Base-by-base conservation (phyloP, 257 asterid genomes). In the Paraleonurus japonicus region DNA sequence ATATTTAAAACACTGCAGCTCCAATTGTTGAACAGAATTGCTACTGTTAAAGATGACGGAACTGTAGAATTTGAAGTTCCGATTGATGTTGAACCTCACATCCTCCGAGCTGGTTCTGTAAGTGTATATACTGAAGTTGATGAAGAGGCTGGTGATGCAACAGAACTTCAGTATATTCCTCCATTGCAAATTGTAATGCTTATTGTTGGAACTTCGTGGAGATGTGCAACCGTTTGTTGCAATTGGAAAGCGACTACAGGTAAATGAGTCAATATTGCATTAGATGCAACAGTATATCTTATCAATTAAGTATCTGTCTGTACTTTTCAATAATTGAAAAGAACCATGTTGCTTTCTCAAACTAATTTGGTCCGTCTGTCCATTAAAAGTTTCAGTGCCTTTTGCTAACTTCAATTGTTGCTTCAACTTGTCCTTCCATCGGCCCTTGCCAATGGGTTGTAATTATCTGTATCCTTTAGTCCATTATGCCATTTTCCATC, bases 161-260 rank as follows among this genome's bases (percentile, higher is more conserved):
- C 76, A 70, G 95, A 89, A 62, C 81, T 86, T 74, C 90, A 84
- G 43, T 73, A 89, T 77, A 84, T 94, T 79, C 96, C 91, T 39
- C 95, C 96, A 37, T 23, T 94, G 82, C 97, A 90, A 76, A 86
- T 93, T 64, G 98, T 87, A 48, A 88, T 93, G 84, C 98, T 93
- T 73, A 93, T 90, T 75, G 98, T 93, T 74, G 98, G 97, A 78
- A 93, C 96, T 58, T n/a, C 94, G 98, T 53, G 98, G 97, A 58
- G 98, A 93, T 81, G 98, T 93, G 68, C 98, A 90, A 81, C 98
- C 98, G 41, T 93, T 93, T 87, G 85, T 87, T 79, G 98, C 97
- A 65, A 93, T 93, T 81, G 98, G 96, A 30, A 93, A 90, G 79
- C 74, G 81, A 28, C 80, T 90, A 58, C 97, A 90, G 97, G 97